Conservation (phyloP, 2,329 filamentous ascomycete genomes). For the Trichoderma aggressivum region DNA sequence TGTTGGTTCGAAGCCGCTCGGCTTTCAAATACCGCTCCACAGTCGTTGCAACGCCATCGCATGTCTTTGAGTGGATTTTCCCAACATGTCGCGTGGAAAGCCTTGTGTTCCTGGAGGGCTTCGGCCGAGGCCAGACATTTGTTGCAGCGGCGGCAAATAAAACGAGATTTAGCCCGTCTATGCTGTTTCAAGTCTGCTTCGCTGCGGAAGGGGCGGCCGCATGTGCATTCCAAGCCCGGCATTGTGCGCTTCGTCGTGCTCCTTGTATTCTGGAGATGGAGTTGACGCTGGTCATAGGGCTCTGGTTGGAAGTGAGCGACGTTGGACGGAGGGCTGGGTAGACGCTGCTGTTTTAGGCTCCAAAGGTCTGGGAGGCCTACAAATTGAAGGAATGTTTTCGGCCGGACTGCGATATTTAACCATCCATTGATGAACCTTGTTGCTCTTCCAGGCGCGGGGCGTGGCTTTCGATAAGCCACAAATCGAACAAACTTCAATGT, state of each 20-base stretch:
- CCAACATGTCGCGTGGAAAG: background rate
- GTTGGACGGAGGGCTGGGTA: background rate
- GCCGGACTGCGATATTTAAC: background rate
- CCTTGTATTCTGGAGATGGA: background rate
- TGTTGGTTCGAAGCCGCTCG: background rate
- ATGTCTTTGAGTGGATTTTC: background rate
- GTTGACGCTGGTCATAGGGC: background rate
- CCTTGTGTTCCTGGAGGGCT: background rate
- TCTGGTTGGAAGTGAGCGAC: background rate
- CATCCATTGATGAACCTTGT: background rate
- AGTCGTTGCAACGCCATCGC: background rate
- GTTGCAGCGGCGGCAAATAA: constrained; percentile 2
- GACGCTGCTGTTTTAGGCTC: background rate
- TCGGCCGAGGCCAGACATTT: background rate
- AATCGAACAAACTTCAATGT: background rate
- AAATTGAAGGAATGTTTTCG: background rate
- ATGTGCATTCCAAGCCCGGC: background rate
- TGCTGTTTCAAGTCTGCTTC: background rate
- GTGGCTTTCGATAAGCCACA: background rate
- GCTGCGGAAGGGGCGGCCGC: background rate
- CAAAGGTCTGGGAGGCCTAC: background rate
- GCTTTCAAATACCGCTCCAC: background rate
- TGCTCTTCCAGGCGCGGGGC: background rate
- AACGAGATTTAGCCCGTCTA: background rate
- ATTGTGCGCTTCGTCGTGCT: background rate